phyloP scores from a whole-genome alignment of 202 grass and related monocot species.

The Brachypodium distachyon region DNA sequence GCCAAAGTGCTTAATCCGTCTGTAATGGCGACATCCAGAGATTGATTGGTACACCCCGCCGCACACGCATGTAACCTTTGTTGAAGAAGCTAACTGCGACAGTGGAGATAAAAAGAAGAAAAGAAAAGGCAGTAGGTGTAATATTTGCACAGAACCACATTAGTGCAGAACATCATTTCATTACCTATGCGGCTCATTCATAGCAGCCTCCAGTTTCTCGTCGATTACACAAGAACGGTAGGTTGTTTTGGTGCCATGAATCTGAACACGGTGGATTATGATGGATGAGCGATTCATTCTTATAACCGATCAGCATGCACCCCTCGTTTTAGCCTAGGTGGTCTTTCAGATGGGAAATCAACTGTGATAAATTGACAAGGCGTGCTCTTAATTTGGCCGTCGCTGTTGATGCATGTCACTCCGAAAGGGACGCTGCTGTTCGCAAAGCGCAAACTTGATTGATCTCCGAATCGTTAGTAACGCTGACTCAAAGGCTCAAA shows the following conservation, averaged over 20 bases:
- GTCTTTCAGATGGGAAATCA: background rate
- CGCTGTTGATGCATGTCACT: slow-evolving; percentile 6
- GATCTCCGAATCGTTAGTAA: background rate
- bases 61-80: background rate
- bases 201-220: background rate
- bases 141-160: background rate
- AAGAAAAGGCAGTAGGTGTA: background rate
- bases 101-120: background rate
- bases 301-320: no score
- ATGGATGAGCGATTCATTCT: background rate
- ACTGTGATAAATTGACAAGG: background rate
- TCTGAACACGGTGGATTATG: background rate
- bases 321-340: background rate
- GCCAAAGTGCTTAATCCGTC: no score
- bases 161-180: no score
- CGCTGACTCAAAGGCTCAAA: background rate
- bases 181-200: background rate
- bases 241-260: background rate
- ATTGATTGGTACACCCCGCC: slow-evolving; percentile 4
- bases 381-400: background rate
- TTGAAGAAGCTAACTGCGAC: background rate
- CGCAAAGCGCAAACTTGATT: background rate
- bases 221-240: background rate
- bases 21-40: slow-evolving; percentile 1
- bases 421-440: background rate